Evolutionary conservation across 176 grass and related monocot genomes (phyloP), one percentile per base, ranked within the genome.

Genomic region (Puccinellia tenuiflora): DNA sequence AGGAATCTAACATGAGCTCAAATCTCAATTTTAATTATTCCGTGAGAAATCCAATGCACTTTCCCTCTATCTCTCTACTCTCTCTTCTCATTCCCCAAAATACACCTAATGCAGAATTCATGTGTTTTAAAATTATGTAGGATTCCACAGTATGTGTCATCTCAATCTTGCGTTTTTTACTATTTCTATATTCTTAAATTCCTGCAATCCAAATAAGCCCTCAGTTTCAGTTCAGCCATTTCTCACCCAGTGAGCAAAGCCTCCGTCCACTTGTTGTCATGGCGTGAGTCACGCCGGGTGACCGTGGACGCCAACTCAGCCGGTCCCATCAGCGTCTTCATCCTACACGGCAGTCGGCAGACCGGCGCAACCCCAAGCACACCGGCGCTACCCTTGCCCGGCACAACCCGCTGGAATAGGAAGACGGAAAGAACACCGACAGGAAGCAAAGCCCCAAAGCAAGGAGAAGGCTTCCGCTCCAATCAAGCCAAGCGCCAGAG

Each of bases 381-480:
- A 33, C 29, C 37, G 67, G 68, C 39, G 6, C 39, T 12, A 26
- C 39, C 16, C n/a, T 71, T 71, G 68, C 12, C 3, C 13, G 38
- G 38, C 38, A 42, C 67, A 70, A 22, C 37, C n/a, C 68, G 68
- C 22, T 45, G 68, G 68, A 43, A 71, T 6, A 37, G 35, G 66
- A 40, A 68, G 67, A 70, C n/a, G 38, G n/a, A 59, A n/a, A 42
- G 24, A 63, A 34, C 12, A 20, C 51, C 39, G 25, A 12, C 0
- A 30, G 24, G 38, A 17, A 37, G 51, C 53, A 61, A 24, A 24
- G 13, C 12, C 60, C 79, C 62, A 38, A 75, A 64, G 7, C 56
- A 67, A 46, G 52, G 40, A 73, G 56, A 46, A 77, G 66, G 54
- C 75, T 78, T 65, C 86, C 86, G 46, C 53, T 79, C 45, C 22